Evolutionary conservation across 164 flowering plant species (phyloP).

Genomic region (Piper betle): DNA sequence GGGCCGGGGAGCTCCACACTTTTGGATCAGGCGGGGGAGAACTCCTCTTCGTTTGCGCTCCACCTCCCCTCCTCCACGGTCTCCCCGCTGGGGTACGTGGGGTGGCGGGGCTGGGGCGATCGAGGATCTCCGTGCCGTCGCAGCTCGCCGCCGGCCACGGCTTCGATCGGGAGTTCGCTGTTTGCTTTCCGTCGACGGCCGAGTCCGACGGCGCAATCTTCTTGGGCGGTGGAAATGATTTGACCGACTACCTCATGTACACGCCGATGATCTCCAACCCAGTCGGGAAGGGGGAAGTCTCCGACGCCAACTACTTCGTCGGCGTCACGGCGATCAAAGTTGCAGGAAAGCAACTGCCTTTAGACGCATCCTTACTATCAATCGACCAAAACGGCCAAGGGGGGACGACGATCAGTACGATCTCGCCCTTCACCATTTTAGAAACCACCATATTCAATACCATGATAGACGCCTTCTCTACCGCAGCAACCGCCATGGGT

Average conservation of each 20-base stretch:
- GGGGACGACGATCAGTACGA: conserved; percentile 27
- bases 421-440: conserved; percentile 15
- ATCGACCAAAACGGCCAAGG: conserved; percentile 7
- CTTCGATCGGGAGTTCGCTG: conserved; percentile 8
- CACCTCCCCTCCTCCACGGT: conserved; percentile 3
- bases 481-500: conserved; percentile 5
- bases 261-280: conserved; percentile 16
- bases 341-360: conserved; percentile 10
- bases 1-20: not conserved
- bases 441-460: conserved; percentile 24
- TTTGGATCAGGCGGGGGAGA: not conserved
- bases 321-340: conserved; percentile 25
- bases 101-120: conserved; percentile 9
- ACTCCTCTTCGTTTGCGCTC: conserved; percentile 10
- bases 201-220: conserved; percentile 7
- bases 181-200: conserved; percentile 4
- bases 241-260: conserved; percentile 9
- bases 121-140: conserved; percentile 4
- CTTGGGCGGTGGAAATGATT: conserved; percentile 8
- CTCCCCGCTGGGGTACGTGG: conserved; percentile 9
- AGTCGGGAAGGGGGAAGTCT: not conserved
- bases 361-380: conserved; percentile 12
- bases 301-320: conserved; percentile 22
- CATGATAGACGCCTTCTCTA: conserved; percentile 11
- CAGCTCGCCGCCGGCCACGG: conserved; percentile 7